Percentiles rank a stretch among this genome's conserved stretches.
phyloP scores from a whole-genome alignment of 140 eudicot species.

The Senecio squalidus region DNA sequence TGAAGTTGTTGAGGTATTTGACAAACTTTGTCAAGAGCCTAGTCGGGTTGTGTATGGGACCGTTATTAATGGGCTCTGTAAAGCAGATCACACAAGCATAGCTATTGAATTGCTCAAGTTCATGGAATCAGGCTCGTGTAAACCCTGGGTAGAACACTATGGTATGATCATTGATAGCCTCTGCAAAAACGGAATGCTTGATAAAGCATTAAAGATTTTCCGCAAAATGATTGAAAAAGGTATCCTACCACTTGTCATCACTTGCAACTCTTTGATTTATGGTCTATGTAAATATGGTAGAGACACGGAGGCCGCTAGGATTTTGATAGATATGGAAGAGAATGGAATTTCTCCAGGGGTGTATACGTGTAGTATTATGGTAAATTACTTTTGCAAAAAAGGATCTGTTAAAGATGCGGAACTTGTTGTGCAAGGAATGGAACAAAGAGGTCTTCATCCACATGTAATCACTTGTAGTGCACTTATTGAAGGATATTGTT shows the following conservation, averaged over 20 bases:
- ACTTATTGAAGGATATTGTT: conserved; percentile 25
- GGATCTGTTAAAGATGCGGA: too few relatives aligned
- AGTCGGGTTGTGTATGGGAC: conserved; percentile 22
- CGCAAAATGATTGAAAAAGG: too few relatives aligned
- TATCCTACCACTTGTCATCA: too few relatives aligned
- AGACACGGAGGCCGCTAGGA: conserved; percentile 19
- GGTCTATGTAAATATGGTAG: conserved; percentile 21
- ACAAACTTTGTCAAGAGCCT: background rate
- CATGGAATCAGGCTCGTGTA: conserved; percentile 28
- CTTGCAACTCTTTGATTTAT: conserved; percentile 25
- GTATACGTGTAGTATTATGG: too few relatives aligned
- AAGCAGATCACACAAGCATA: conserved; percentile 7
- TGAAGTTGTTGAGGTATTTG: too few relatives aligned
- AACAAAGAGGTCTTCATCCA: conserved; percentile 20
- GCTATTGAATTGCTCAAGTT: conserved; percentile 17
- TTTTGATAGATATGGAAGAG: too few relatives aligned
- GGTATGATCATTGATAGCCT: conserved; percentile 11
- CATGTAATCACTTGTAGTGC: conserved; percentile 23
- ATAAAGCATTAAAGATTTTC: too few relatives aligned
- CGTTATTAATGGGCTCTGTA: conserved; percentile 29
- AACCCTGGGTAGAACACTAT: conserved; percentile 14
- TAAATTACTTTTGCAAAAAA: too few relatives aligned
- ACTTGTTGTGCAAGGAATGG: too few relatives aligned
- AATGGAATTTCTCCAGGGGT: too few relatives aligned
- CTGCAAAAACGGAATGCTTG: too few relatives aligned